Evolutionary conservation across 306 rosid species (phyloP).

Genomic region (Senna tora): DNA sequence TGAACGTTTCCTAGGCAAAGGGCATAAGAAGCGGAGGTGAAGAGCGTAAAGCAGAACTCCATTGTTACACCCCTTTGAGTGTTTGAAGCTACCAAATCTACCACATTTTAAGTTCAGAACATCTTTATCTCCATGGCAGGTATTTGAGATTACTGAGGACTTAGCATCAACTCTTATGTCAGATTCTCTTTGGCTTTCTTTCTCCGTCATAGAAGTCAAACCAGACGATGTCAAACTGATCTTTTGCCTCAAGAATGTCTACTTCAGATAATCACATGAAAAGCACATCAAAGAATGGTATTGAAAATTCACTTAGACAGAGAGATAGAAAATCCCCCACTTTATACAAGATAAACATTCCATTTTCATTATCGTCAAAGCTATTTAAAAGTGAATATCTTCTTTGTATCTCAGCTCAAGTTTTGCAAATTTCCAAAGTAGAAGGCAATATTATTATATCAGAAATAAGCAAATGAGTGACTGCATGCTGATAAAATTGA

Average conservation of each 20-base stretch:
- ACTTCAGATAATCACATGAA: slow-evolving; percentile 35
- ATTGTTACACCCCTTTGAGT: slow-evolving; percentile 30
- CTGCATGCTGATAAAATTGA: slow-evolving; percentile 25
- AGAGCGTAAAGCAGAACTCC: slow-evolving; percentile 59
- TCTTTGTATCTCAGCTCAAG: neutral
- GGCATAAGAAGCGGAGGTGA: slow-evolving; percentile 59
- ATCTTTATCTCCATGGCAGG: slow-evolving; percentile 35
- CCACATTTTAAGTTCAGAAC: slow-evolving; percentile 30
- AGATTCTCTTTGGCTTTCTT: slow-evolving; percentile 44
- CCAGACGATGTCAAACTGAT: slow-evolving; percentile 59
- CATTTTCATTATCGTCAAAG: too few species aligned
- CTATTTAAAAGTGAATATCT: neutral
- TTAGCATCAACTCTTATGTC: slow-evolving; percentile 37
- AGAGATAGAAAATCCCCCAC: neutral
- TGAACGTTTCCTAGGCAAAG: slow-evolving; percentile 47
- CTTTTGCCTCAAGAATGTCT: slow-evolving; percentile 92
- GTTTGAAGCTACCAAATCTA: slow-evolving; percentile 23
- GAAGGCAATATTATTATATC: slow-evolving; percentile 2
- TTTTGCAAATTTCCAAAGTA: slow-evolving; percentile 8
- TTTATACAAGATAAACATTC: too few species aligned
- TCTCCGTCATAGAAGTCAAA: slow-evolving; percentile 37
- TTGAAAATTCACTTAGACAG: neutral
- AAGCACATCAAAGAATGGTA: slow-evolving; percentile 32
- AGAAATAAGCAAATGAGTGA: slow-evolving; percentile 15
- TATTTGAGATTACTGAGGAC: slow-evolving; percentile 33